Evolutionary conservation across 2,329 filamentous ascomycete species (phyloP).

Genomic region (Trichoderma atroviride): DNA sequence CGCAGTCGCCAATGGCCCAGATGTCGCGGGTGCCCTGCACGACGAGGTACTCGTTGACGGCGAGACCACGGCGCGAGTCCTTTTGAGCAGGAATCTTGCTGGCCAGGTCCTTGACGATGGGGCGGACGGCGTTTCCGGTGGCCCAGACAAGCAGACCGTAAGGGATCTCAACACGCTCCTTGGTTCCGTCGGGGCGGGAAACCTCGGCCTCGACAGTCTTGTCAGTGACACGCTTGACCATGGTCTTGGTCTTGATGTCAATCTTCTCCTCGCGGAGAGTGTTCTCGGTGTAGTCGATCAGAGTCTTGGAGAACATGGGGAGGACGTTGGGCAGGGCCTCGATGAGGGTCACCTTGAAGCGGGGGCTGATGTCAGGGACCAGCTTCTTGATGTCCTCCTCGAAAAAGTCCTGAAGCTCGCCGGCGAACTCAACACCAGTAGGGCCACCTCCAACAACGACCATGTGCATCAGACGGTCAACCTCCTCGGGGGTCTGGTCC

Average conservation of each 20-base stretch:
- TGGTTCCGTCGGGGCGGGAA: slow-evolving; percentile 79
- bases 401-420: slow-evolving; percentile 98
- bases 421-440: slow-evolving; percentile 97
- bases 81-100: slow-evolving; percentile 89
- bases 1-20: slow-evolving; percentile 97
- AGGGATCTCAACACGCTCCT: slow-evolving; percentile 78
- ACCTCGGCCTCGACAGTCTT: slow-evolving; percentile 90
- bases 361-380: slow-evolving; percentile 90
- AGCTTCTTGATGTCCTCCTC: slow-evolving; percentile 97
- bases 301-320: slow-evolving; percentile 97
- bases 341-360: slow-evolving; percentile 96
- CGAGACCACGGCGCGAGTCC: slow-evolving; percentile 89
- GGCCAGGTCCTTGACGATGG: slow-evolving; percentile 90
- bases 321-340: slow-evolving; percentile 96
- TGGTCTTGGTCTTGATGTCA: slow-evolving; percentile 95
- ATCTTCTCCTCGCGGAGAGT: slow-evolving; percentile 99
- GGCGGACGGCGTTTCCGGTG: slow-evolving; percentile 91
- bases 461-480: slow-evolving; percentile 96
- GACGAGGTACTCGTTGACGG: slow-evolving; percentile 98
- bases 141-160: slow-evolving; percentile 98
- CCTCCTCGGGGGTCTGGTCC: slow-evolving; percentile 84
- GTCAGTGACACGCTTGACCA: slow-evolving; percentile 96
- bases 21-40: slow-evolving; percentile 96
- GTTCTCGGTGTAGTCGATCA: slow-evolving; percentile 99
- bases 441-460: slow-evolving; percentile 92